Percentiles rank a stretch among this genome's conserved stretches.
Evolutionary conservation across 495 filamentous ascomycete species (phyloP).

Genomic region (Sordaria brevicollis): DNA sequence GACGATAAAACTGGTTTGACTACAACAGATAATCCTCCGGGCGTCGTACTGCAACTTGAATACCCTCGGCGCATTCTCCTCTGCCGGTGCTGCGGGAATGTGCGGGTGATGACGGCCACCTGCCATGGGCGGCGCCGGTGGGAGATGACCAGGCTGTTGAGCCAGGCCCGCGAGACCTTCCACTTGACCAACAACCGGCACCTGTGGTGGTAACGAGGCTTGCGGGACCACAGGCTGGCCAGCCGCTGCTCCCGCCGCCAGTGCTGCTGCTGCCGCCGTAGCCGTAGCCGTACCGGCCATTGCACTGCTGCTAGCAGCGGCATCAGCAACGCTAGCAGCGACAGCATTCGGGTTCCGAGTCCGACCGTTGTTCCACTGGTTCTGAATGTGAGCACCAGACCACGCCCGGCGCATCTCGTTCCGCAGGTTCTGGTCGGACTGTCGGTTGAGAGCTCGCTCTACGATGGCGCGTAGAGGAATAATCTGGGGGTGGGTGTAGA

Average conservation of each 20-base stretch:
- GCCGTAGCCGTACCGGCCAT: not conserved
- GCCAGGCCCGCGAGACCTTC: not conserved
- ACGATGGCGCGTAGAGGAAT: conserved; percentile 29
- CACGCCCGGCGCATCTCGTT: conserved; percentile 34
- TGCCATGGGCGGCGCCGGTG: not conserved
- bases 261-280: not conserved
- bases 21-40: conserved; percentile 86
- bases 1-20: conserved; percentile 80
- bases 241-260: conserved; percentile 1
- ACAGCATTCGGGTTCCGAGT: conserved; percentile 12
- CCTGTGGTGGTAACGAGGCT: not conserved
- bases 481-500: conserved; percentile 34
- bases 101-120: conserved; percentile 10
- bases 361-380: conserved; percentile 32
- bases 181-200: not conserved
- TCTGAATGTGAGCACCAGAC: conserved; percentile 26
- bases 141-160: not conserved
- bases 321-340: not conserved
- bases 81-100: conserved; percentile 10
- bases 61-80: conserved; percentile 53
- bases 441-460: conserved; percentile 31
- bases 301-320: not conserved
- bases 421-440: conserved; percentile 27
- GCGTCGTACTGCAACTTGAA: conserved; percentile 98
- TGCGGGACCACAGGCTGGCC: not conserved